Percentiles rank a stretch among this genome's conserved stretches.
phyloP scores from a whole-genome alignment of 2,329 filamentous ascomycete species.

The Epicoccum nigrum region DNA sequence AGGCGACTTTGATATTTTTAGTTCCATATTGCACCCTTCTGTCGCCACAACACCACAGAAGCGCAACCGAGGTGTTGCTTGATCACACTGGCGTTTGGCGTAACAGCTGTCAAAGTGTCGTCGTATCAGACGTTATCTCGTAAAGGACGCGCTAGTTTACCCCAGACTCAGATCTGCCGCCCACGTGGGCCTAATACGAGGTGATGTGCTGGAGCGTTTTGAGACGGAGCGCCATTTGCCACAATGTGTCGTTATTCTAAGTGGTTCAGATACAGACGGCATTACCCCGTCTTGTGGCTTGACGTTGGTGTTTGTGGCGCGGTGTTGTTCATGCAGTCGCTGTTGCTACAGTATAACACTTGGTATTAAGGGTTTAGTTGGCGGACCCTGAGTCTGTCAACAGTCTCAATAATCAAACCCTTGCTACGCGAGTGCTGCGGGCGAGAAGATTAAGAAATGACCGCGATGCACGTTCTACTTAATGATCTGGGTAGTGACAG shows the following conservation, averaged over 20 bases:
- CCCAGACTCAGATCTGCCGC: slow-evolving; percentile 33
- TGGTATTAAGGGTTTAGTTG: background rate
- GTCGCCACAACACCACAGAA: slow-evolving; percentile 12
- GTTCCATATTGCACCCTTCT: background rate
- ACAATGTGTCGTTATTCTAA: background rate
- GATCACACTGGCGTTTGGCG: background rate
- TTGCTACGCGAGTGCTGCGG: too few species aligned
- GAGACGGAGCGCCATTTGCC: slow-evolving; percentile 13
- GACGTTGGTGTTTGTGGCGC: background rate
- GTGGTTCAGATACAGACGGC: slow-evolving; percentile 1
- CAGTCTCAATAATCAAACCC: too few species aligned
- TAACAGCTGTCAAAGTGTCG: slow-evolving; percentile 5
- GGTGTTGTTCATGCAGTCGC: background rate
- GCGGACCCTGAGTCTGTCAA: background rate
- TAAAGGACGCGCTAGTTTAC: slow-evolving; percentile 26
- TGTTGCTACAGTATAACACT: background rate
- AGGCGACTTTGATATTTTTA: slow-evolving; percentile 21
- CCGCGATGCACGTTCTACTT: too few species aligned
- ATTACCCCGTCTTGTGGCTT: background rate
- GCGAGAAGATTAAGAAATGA: too few species aligned
- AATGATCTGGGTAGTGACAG: too few species aligned
- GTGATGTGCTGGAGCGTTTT: slow-evolving; percentile 25
- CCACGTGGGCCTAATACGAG: slow-evolving; percentile 38
- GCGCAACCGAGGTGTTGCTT: background rate
- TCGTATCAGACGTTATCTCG: slow-evolving; percentile 4